Percentiles rank a stretch among this genome's conserved stretches.
Evolutionary conservation across 2,329 filamentous ascomycete species (phyloP).

Genomic region (Chrysosphaeria jannelii): DNA sequence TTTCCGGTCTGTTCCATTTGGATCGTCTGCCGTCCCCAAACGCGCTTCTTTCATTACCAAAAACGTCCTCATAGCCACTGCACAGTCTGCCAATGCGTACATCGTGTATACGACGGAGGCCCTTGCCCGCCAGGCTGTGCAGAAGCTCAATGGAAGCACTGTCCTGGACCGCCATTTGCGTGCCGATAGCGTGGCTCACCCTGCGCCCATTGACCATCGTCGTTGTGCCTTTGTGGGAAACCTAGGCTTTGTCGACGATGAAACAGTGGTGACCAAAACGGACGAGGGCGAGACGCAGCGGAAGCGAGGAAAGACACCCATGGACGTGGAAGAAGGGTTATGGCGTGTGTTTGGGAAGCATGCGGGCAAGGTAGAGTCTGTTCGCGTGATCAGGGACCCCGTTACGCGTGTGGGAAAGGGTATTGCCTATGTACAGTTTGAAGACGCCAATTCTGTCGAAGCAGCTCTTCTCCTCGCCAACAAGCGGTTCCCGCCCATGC

Average conservation of each 20-base stretch:
- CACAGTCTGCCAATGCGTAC: slow-evolving; percentile 82
- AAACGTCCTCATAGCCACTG: slow-evolving; percentile 69
- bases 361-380: slow-evolving; percentile 64
- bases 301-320: slow-evolving; percentile 36
- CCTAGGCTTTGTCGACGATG: slow-evolving; percentile 82
- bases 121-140: slow-evolving; percentile 47
- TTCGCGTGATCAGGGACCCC: slow-evolving; percentile 69
- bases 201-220: slow-evolving; percentile 50
- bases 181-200: slow-evolving; percentile 75
- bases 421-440: slow-evolving; percentile 92
- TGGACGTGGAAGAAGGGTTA: slow-evolving; percentile 76
- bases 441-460: slow-evolving; percentile 67
- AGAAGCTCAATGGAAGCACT: slow-evolving; percentile 53
- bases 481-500: slow-evolving; percentile 79
- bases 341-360: slow-evolving; percentile 50
- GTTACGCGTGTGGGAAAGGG: slow-evolving; percentile 87
- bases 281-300: slow-evolving; percentile 17
- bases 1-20: slow-evolving; percentile 79
- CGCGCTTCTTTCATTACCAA: slow-evolving; percentile 84
- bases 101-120: slow-evolving; percentile 52
- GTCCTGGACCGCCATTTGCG: slow-evolving; percentile 69
- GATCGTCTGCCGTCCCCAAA: slow-evolving; percentile 49
- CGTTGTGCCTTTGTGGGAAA: slow-evolving; percentile 94
- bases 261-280: slow-evolving; percentile 33
- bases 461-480: slow-evolving; percentile 65